Evolutionary conservation across 2,329 filamentous ascomycete species (phyloP).

Genomic region (Xylariaceae sp.): DNA sequence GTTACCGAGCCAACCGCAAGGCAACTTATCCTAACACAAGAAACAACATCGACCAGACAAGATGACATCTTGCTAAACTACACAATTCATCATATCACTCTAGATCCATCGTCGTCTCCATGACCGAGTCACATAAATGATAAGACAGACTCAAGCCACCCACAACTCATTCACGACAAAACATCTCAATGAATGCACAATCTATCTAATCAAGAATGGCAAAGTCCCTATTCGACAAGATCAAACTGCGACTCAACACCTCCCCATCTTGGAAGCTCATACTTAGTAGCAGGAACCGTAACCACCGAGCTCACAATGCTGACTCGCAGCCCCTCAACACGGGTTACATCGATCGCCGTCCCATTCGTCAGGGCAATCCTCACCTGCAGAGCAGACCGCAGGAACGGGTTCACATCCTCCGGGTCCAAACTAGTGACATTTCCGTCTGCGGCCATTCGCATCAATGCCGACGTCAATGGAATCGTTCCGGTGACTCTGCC

Average conservation of each 20-base stretch:
- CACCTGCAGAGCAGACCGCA: slow-evolving; percentile 36
- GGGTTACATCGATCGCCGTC: slow-evolving; percentile 22
- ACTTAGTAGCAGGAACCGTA: slow-evolving; percentile 30
- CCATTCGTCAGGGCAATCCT: slow-evolving; percentile 32
- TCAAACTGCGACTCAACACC: slow-evolving; percentile 28
- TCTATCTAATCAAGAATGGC: not conserved
- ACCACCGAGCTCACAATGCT: slow-evolving; percentile 37
- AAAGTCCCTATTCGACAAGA: slow-evolving; percentile 22
- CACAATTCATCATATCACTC: no score
- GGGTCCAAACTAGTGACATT: slow-evolving; percentile 36
- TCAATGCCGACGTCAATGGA: slow-evolving; percentile 47
- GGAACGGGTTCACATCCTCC: slow-evolving; percentile 37
- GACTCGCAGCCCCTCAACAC: slow-evolving; percentile 34
- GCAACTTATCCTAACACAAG: no score
- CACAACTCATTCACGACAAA: no score
- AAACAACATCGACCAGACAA: no score
- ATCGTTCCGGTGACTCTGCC: slow-evolving; percentile 43
- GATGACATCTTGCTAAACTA: no score
- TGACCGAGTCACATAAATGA: no score
- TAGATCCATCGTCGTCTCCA: no score
- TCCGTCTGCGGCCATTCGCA: slow-evolving; percentile 38
- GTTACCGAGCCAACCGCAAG: no score
- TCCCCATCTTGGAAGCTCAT: slow-evolving; percentile 38
- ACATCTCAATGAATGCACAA: no score
- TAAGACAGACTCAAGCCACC: no score